phyloP scores from a whole-genome alignment of 2,329 filamentous ascomycete genomes.

The Claviceps fusiformis region DNA sequence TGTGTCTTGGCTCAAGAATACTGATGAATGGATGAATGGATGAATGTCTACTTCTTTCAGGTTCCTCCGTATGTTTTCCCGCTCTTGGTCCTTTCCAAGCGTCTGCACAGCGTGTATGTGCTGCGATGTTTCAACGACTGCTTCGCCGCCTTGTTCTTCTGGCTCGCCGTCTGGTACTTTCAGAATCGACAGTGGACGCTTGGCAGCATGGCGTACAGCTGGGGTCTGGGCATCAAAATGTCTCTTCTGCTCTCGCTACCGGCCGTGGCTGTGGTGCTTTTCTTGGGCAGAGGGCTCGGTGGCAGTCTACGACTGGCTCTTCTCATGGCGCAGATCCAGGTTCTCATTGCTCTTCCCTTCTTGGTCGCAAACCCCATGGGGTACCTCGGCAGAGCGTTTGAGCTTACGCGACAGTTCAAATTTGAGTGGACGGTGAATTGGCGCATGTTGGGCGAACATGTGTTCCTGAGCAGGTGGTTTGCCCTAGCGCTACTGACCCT shows the following conservation, averaged over 20 bases:
- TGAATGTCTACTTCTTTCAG: constrained; percentile 24
- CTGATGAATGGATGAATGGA: neutral
- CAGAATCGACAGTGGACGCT: constrained; percentile 62
- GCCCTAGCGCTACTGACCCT: constrained; percentile 50
- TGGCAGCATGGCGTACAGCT: constrained; percentile 59
- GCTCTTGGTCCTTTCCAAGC: constrained; percentile 76
- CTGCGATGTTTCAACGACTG: constrained; percentile 94
- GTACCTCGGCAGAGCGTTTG: constrained; percentile 75
- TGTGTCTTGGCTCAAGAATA: neutral
- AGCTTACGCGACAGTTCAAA: constrained; percentile 79
- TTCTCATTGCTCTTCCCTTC: constrained; percentile 56
- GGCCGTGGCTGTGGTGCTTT: constrained; percentile 61
- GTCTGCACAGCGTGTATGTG: constrained; percentile 85
- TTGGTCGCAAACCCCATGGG: constrained; percentile 47
- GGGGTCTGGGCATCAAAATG: constrained; percentile 91
- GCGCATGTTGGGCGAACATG: constrained; percentile 79
- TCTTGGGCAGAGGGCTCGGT: constrained; percentile 56
- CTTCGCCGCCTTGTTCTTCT: constrained; percentile 73
- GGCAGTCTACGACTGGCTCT: constrained; percentile 53
- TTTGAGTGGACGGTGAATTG: constrained; percentile 99
- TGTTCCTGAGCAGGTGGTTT: constrained; percentile 59
- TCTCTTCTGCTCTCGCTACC: constrained; percentile 71
- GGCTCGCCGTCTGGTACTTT: constrained; percentile 64
- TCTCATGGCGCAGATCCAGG: constrained; percentile 66
- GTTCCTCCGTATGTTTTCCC: constrained; percentile 78